Percentiles rank a stretch among this genome's conserved stretches.
phyloP scores from a whole-genome alignment of 805 yeast species.

The Metschnikowia picachoensis region DNA sequence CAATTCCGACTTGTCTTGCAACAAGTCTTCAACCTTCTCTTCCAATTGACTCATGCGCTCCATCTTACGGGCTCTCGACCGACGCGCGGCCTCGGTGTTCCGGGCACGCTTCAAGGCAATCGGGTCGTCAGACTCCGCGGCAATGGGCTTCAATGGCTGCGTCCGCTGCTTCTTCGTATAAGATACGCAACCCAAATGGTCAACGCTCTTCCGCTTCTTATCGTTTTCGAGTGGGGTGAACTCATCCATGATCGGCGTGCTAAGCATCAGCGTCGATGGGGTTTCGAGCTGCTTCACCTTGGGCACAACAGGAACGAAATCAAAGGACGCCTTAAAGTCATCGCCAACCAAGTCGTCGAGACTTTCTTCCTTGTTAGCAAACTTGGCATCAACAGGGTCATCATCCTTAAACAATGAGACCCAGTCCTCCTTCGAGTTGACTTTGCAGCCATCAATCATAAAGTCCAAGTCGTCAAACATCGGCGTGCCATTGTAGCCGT shows the following conservation, averaged over 20 bases:
- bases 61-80: conserved; percentile 91
- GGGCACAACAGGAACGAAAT: conserved; percentile 16
- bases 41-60: conserved; percentile 84
- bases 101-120: conserved; percentile 84
- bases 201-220: conserved; percentile 39
- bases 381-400: conserved; percentile 7
- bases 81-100: conserved; percentile 96
- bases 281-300: conserved; percentile 26
- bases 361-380: conserved; percentile 14
- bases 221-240: not conserved
- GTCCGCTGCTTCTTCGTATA: conserved; percentile 77
- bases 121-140: conserved; percentile 53
- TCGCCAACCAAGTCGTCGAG: conserved; percentile 21
- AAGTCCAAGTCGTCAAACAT: conserved; percentile 56
- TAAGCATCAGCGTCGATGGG: conserved; percentile 17
- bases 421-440: conserved; percentile 50
- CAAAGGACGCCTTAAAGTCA: conserved; percentile 19
- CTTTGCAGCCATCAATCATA: conserved; percentile 37
- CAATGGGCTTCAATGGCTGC: conserved; percentile 68
- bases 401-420: conserved; percentile 51
- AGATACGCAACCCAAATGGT: conserved; percentile 69
- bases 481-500: conserved; percentile 38
- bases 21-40: conserved; percentile 62
- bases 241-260: conserved; percentile 12
- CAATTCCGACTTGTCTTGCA: conserved; percentile 55